Evolutionary conservation across 352 stramenopile species (phyloP).

Genomic region (Achlya hypogyna): DNA sequence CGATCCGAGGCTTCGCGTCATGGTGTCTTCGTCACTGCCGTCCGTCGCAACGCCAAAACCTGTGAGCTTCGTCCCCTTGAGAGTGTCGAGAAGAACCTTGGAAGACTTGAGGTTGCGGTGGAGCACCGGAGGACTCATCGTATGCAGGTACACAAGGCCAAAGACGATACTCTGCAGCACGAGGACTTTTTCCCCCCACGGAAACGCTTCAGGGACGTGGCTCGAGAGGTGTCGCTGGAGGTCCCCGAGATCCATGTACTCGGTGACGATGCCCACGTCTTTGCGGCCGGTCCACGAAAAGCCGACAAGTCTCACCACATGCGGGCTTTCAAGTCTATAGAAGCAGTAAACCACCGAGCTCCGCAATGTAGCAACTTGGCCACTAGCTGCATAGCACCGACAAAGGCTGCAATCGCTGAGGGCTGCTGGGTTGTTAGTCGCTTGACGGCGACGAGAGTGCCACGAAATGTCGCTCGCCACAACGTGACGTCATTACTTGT

Average conservation of each 20-base stretch:
- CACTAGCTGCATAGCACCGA: too few species aligned
- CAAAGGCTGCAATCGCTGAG: too few species aligned
- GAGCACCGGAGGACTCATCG: constrained; percentile 24
- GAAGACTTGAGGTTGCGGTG: constrained; percentile 38
- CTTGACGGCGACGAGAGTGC: too few species aligned
- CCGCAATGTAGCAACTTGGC: too few species aligned
- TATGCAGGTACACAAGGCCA: constrained; percentile 35
- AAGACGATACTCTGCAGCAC: constrained; percentile 30
- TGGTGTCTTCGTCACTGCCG: constrained; percentile 9
- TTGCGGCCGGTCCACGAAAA: constrained; percentile 41
- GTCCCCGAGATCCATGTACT: constrained; percentile 44
- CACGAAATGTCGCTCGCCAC: too few species aligned
- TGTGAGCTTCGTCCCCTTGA: constrained; percentile 31
- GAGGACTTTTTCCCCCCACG: constrained; percentile 16
- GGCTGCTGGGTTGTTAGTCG: too few species aligned
- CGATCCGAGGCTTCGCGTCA: constrained; percentile 48
- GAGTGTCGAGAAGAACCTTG: constrained; percentile 32
- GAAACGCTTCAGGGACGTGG: constrained; percentile 7
- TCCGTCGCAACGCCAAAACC: constrained; percentile 35
- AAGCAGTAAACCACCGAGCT: too few species aligned
- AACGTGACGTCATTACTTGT: too few species aligned
- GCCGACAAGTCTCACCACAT: constrained; percentile 42
- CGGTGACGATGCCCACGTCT: constrained; percentile 36
- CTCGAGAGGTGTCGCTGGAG: constrained; percentile 31
- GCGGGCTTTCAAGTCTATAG: constrained; percentile 30